Evolutionary conservation across 176 grass and related monocot genomes (phyloP), one percentile per base, ranked within the genome.

Genomic region (barley (Hordeum vulgare)): DNA sequence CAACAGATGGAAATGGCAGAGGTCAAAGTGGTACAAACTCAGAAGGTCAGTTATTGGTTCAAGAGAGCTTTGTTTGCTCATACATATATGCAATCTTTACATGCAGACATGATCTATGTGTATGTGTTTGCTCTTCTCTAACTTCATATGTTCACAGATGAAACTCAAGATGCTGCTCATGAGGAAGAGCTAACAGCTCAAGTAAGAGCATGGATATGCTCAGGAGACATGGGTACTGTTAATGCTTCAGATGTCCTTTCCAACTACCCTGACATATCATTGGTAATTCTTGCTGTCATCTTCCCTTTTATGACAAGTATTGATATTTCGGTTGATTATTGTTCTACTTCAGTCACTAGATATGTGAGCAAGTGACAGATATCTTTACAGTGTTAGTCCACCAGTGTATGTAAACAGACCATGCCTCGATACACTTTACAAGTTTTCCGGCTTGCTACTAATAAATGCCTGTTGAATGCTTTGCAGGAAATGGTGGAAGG

Each of bases 151-250:
- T 73, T 81, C 87, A 62, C 88, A 98, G 91, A 92, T 64, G 96
- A 98, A 81, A 98, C 96, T 90, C 91, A 96, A 92, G 96, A 98
- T 89, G 72, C 77, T 90, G 86, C 87, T 73, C 86, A 94, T 74
- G 91, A 93, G 51, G 93, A 96, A 86, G 93, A 90, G 60, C 74
- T 91, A 61, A 68, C 93, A 70, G 64, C 57, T 74, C 82, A 84
- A 87, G 87, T 98, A 61, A 94, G 86, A 78, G 75, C 92, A 61
- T 98, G 96, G 96, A 90, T 98, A 77, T 86, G 80, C 84, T 87
- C 87, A 65, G 84, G 81, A 61, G 83, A 94, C 39, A 78, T 41
- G 8, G 83, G 82, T 72, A 76, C n/a, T 28, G 31, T 96, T 80
- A 74, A 90, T 66, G 72, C 90, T 81, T 88, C 91, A 80, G 93